Evolutionary conservation across 1,284 basidiomycete species (phyloP), one percentile per base, ranked within the genome.

Genomic region (Apiotrichum porosum): DNA sequence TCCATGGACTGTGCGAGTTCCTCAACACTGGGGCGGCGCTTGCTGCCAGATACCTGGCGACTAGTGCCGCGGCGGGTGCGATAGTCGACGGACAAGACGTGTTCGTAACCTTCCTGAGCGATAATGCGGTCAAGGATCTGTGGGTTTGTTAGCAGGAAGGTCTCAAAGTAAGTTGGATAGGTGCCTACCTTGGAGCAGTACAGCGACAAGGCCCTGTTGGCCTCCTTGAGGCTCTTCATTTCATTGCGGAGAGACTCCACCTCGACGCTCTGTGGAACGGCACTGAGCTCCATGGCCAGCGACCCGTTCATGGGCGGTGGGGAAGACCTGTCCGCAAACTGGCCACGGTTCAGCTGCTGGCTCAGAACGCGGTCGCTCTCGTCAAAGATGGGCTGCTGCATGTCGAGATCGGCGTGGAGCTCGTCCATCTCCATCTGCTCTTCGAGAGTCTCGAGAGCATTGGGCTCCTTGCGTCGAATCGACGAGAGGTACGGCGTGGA

Each of bases 71-170:
- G 58, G 18, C 60, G 63, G 21, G 63, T 69, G 45, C 62, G 85
- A 64, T 90, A 92, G 69, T 95, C 91, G 40, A 81, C 82, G 19
- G 91, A 86, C 23, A 95, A 81, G 45, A 97, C 85, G 61, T 92
- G 87, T 71, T 97, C 92, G 72, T 90, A 94, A 24, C 90, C 92
- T 52, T 93, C 90, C 66, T 89, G 83, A 3, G 88, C 81, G 54
- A 94, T 90, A 68, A 97, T 94, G 45, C 91, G 83, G 75, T 97
- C 90, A 61, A 97, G 85, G 62, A 97, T 95, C 71, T 70, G 42
- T 10, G n/a, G n/a, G n/a, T n/a, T n/a, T n/a, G n/a, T n/a, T n/a
- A n/a, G n/a, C n/a, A n/a, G n/a, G n/a, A n/a, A n/a, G n/a, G n/a
- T n/a, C n/a, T n/a, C n/a, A n/a, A n/a, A n/a, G n/a, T n/a, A n/a